Base-by-base conservation (phyloP, 2,329 filamentous ascomycete genomes). In the Diplodia intermedia region DNA sequence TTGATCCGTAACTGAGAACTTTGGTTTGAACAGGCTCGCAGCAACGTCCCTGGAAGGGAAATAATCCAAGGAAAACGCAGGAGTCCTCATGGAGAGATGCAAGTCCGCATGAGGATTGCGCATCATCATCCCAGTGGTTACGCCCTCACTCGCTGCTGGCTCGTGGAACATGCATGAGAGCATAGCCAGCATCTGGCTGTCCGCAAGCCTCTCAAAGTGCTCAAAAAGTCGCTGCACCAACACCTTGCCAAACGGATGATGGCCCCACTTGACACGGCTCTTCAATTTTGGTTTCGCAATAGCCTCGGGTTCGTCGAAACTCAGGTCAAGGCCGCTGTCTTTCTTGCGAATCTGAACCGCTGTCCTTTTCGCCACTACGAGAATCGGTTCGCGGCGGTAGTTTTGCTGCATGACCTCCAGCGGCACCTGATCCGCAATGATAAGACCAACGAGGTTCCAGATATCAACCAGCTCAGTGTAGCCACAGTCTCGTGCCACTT, bases 361-460 rank as follows among this genome's bases (percentile, higher is more conserved):
- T 33, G 86, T 84, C 69, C 90, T 85, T 70, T 85, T 87, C 18
- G 91, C 91, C 70, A 94, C 87, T 7, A 93, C 86, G 33, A 93
- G 79, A 57, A 91, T 85, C 3, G 88, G 89, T 69, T 90, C 84
- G 9, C 84, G 82, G 50, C 83, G 81, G 70, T 85, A 82, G 36
- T 83, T 80, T 67, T 86, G 83, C 3, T 84, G 82, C 53, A 90
- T 79, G 31, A 92, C 81, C 72, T 90, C 86, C 3, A 94, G 81
- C 1, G 91, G 91, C 33, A 94, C 89, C 54, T 92, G 88, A 72
- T 91, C 91, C 71, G 89, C 88, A 55, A 98, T 82, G 6, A 98
- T 83, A 68, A 97, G 82, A 20, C 88, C 90, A 66, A 93, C 84
- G 71, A 97, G 90, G 60, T 87, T 88, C 95, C 95, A 99, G 7